Evolutionary conservation across 805 yeast genomes (phyloP), one percentile per base, ranked within the genome.

Genomic region (Diddensiella caesifluorescens): DNA sequence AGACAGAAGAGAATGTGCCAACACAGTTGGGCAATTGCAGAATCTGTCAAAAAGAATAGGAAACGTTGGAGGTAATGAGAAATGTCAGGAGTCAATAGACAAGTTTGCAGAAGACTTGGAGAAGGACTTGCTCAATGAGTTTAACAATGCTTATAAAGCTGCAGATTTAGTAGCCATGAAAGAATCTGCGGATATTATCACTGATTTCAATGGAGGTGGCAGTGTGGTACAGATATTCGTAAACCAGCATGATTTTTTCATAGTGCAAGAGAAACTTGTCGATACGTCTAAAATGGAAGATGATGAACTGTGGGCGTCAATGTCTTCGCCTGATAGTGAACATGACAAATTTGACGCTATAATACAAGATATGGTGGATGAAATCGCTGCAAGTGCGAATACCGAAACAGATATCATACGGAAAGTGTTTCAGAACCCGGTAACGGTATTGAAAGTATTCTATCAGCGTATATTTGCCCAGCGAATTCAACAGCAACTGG

Each of bases 141-240:
- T 90, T 52, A 83, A 80, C 52, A 68, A 73, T 19, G 86, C 87
- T n/a, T 84, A 83, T 51, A 75, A 77, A 44, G 75, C 74, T 20
- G 79, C 78, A 46, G 81, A 86, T 51, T 74, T 77, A 51, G 67
- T 69, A n/a, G 75, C 75, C 41, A 79, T 92, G 82, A 79, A 75
- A 53, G 87, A 80, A 43, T 74, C 63, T 20, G 86, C 96, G 0
- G 77, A 76, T 38, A 75, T 88, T 13, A 68, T 89, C 38, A 74
- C 79, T 40, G 84, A 79, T 47, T 90, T 80, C 66, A 89, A 90
- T 56, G 90, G 87, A 15, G 96, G 96, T 9, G 71, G 75, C 7
- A 79, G 82, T 45, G 90, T 89, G 5, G 82, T 86, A 5, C 86
- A 81, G 56, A 78, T 81, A 37, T 90, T 85, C 63, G 83, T 89